Evolutionary conservation across 352 stramenopile genomes (phyloP), one percentile per base, ranked within the genome.

Genomic region (Salisapilia sapeloensis): DNA sequence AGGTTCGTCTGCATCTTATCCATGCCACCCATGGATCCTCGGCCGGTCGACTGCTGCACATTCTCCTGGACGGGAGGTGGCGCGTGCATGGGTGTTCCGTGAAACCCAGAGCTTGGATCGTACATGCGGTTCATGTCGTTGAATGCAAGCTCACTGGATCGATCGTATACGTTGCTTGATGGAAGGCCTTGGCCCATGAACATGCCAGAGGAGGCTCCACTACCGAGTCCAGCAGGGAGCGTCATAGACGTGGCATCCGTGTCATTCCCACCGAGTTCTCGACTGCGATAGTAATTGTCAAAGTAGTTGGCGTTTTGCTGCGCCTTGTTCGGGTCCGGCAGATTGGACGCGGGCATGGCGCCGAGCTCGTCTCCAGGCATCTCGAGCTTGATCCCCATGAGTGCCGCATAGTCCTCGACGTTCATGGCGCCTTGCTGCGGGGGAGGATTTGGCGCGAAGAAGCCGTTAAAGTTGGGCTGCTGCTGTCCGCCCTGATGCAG

Each of bases 331-430:
- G 65, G 48, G 46, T 81, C 64, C 4, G 50, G 47, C 24, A 35
- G 30, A 1, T 40, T 38, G 14, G 35, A 24, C 9, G 29, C 28
- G 23, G 29, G 36, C 23, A 53, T 33, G n/a, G n/a, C 38, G 38
- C n/a, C n/a, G n/a, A n/a, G n/a, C 2, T 71, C 65, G 24, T 57
- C 53, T 13, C 42, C 46, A 4, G 55, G 56, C 25, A 52, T 64
- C 39, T 87, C 72, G 27, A 89, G 60, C 32, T 83, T 89, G 33
- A 89, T 76, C 21, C 72, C 72, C 66, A 89, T 89, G 9, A 85
- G 53, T 13, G 56, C 59, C 4, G 72, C 72, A 39, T 89, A 89
- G 33, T 80, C 72, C 37, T 89, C 72, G 35, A 89, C 75, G 4
- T 63, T 70, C 16, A 55, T 44, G 20, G 49, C 44, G 17, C 40